A percentile compares a stretch with the other conserved stretches of the same genome.
Conservation (phyloP, 768 basidiomycete species). For the Boletus rubroflammeus region DNA sequence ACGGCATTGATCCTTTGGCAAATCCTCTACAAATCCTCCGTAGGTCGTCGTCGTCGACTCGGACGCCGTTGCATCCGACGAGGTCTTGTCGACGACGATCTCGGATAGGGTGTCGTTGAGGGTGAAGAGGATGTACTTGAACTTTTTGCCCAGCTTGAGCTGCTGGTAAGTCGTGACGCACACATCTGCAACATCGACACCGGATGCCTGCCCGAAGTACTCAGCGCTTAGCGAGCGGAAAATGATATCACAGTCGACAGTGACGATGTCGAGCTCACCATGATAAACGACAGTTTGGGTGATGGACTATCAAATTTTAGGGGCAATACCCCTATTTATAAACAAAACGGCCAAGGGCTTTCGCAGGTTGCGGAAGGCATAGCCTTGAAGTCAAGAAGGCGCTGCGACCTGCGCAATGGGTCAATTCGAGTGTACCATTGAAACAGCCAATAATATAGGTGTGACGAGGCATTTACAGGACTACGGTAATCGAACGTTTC, state of each 20-base stretch:
- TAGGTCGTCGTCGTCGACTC: slow-evolving; percentile 39
- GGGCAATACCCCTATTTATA: slow-evolving; percentile 12
- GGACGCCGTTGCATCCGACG: slow-evolving; percentile 39
- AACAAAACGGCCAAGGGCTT: slow-evolving; percentile 1
- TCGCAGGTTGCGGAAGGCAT: neutral
- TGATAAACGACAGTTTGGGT: slow-evolving; percentile 4
- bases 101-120: slow-evolving; percentile 60
- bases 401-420: slow-evolving; percentile 1
- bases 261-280: slow-evolving; percentile 21
- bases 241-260: neutral
- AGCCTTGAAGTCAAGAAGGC: neutral
- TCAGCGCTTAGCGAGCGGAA: neutral
- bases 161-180: slow-evolving; percentile 39
- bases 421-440: neutral
- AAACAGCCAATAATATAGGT: neutral
- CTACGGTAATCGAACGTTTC: neutral
- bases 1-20: slow-evolving; percentile 73
- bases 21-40: slow-evolving; percentile 66
- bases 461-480: slow-evolving; percentile 6
- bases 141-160: slow-evolving; percentile 41
- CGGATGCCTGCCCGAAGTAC: slow-evolving; percentile 23
- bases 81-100: slow-evolving; percentile 74
- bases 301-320: slow-evolving; percentile 6
- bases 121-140: slow-evolving; percentile 81
- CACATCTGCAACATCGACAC: slow-evolving; percentile 46